Evolutionary conservation across 208 protist genomes (phyloP), one percentile per base, ranked within the genome.

Genomic region (Acanthamoeba rhysodes): DNA sequence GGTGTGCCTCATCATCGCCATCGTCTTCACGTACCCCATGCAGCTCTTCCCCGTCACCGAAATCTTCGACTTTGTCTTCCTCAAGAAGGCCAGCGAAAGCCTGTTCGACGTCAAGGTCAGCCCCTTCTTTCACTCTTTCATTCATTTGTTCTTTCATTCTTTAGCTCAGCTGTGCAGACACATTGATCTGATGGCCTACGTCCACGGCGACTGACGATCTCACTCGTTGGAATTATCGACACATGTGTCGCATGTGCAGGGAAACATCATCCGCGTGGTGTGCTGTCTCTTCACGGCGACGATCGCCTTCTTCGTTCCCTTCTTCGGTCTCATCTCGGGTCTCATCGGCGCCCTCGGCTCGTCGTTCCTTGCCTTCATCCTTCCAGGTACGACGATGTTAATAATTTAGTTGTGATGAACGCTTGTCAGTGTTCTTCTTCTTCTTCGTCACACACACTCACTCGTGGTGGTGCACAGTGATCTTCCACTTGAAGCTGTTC

Each of bases 11-110:
- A 50, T 93, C 62, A 76, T 93, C 66, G 87, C 62, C 87, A 93
- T 93, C 66, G 27, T 93, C 48, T 93, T 93, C 64, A 93, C 87
- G 41, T 93, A 93, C 27, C 87, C 87, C 12, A 70, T 93, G 62
- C 87, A 93, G 87, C 87, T 93, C 4, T 93, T 78, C 50, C 87
- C 87, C 45, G 87, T 93, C 20, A 93, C 45, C 24, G 87, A 93
- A n/a, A 93, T 93, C 64, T 70, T 76, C 37, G 87, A 93, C 45
- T 50, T 53, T 12, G 45, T 76, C 27, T 37, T 76, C 62, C 50
- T 93, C 50, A 57, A 57, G 62, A 27, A 41, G 32, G 18, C 45
- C 37, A 93, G 66, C 48, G 87, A 76, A 27, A 37, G 32, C 87
- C 10, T 78, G 50, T 45, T 41, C 10, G 57, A 93, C 24, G 41